Percentiles rank a stretch among this genome's conserved stretches.
These are phyloP conservation scores for Ceratocystis albifundus DNA, from an alignment of 2,329 filamentous ascomycete genomes.

Conservation along the genomic window DNA sequence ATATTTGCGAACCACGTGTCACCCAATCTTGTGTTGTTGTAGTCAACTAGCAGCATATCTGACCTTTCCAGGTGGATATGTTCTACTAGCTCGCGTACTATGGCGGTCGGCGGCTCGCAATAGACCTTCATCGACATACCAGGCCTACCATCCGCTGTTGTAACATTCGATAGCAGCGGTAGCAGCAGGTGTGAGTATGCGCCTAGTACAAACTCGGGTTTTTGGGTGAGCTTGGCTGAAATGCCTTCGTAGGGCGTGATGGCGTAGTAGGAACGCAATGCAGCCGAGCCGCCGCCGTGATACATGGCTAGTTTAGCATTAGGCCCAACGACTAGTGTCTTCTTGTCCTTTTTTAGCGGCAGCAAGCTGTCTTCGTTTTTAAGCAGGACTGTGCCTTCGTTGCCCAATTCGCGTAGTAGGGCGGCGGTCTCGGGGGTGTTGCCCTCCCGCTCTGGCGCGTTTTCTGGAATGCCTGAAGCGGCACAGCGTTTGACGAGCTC, in stretches of 20 bases:
- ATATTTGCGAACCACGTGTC: constrained; percentile 50
- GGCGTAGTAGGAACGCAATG: constrained; percentile 50
- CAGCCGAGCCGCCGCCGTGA: constrained; percentile 55
- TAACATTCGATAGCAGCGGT: constrained; percentile 45
- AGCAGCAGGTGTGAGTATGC: constrained; percentile 54
- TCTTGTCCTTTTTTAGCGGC: constrained; percentile 52
- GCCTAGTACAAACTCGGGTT: constrained; percentile 45
- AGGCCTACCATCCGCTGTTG: constrained; percentile 39
- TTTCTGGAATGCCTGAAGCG: constrained; percentile 42
- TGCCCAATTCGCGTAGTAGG: constrained; percentile 53
- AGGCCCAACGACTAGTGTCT: constrained; percentile 47
- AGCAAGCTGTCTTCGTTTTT: constrained; percentile 58
- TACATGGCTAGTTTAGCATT: constrained; percentile 47
- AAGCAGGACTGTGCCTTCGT: constrained; percentile 59
- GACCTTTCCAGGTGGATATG: constrained; percentile 39
- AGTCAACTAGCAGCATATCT: constrained; percentile 41
- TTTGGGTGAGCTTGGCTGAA: constrained; percentile 37
- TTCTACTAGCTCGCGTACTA: constrained; percentile 41
- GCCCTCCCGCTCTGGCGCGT: constrained; percentile 41
- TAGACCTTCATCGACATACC: constrained; percentile 54
- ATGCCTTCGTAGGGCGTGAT: constrained; percentile 64
- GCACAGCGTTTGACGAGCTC: constrained; percentile 48
- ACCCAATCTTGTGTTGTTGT: constrained; percentile 42
- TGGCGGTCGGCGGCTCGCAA: constrained; percentile 43
- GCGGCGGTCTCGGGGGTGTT: constrained; percentile 52